Conservation (phyloP, 129 eudicot genomes). For the Apium graveolens region DNA sequence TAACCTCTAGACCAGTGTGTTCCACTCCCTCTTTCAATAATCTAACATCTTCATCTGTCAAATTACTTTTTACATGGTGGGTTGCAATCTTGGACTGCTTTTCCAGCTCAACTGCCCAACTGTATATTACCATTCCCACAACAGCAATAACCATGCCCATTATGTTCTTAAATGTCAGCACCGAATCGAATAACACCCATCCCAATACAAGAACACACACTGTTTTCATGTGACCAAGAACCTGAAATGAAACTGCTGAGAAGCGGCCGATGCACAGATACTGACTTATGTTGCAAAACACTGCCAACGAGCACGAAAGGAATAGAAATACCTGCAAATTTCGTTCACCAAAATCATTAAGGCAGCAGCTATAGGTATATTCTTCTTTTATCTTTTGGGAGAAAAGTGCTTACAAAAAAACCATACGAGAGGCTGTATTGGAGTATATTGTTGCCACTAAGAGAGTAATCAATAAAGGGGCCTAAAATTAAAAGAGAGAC, state of each 20-base stretch:
- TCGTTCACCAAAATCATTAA: neutral
- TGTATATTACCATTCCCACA: slow-evolving; percentile 26
- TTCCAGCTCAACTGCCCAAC: slow-evolving; percentile 28
- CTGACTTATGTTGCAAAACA: slow-evolving; percentile 29
- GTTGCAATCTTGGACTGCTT: slow-evolving; percentile 14
- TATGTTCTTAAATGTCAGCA: slow-evolving; percentile 26
- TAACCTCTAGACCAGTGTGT: slow-evolving; percentile 7
- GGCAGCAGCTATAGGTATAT: neutral
- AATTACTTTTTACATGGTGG: slow-evolving; percentile 5
- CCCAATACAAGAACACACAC: slow-evolving; percentile 25
- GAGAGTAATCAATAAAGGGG: slow-evolving; percentile 24
- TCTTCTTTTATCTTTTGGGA: neutral
- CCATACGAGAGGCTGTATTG: slow-evolving; percentile 22
- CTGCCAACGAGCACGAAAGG: slow-evolving; percentile 27
- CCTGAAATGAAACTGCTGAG: slow-evolving; percentile 33
- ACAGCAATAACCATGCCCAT: slow-evolving; percentile 24
- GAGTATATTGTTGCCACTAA: slow-evolving; percentile 14
- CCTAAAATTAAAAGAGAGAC: slow-evolving; percentile 24
- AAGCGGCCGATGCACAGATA: slow-evolving; percentile 33
- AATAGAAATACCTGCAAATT: slow-evolving; percentile 14
- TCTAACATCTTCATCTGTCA: slow-evolving; percentile 25
- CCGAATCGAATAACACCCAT: slow-evolving; percentile 25
- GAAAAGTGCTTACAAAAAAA: slow-evolving; percentile 2
- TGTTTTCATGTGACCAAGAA: slow-evolving; percentile 31
- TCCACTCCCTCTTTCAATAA: slow-evolving; percentile 23